Evolutionary conservation across 225 moss, liverwort and hornwort species (phyloP), one percentile per base, ranked within the genome.

Genomic region (Lunularia cruciata): DNA sequence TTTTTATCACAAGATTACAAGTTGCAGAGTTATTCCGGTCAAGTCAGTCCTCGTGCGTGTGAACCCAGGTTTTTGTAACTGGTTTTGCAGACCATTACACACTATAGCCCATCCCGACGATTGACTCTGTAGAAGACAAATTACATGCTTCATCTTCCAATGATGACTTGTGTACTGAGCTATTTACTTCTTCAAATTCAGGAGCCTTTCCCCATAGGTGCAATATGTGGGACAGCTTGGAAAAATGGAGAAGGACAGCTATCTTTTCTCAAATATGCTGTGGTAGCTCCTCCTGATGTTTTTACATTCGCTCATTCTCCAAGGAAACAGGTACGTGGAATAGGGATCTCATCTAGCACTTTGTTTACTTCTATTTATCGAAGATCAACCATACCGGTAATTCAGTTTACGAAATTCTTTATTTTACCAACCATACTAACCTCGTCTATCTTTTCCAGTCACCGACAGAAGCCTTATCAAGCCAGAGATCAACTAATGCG

Each of bases 201-300:
- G 96, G 96, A 93, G 12, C 79, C 85, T 31, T 98, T 93, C 77
- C 96, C 96, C 33, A 77, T 93, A 37, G 83, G 86, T 77, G 81
- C 86, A 58, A 70, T 91, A 42, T 90, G 75, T 79, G 83, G 89
- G 68, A 69, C 71, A 65, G 79, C 83, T 18, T 98, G 96, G 96
- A 93, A 78, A 75, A 92, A 93, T 69, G 78, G 81, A 48, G 90
- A 88, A 70, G 96, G 90, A 32, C 96, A 98, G 60, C 69, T 93
- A 28, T 89, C 96, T 26, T 98, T 98, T 75, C 78, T 98, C 43
- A 87, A 65, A 74, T 81, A 93, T 83, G 96, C 96, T 15, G 82
- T 91, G 69, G 71, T 75, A 73, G 85, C 87, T 26, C 72, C 87
- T 65, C 82, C 91, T 28, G 93, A 98, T 59, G 76, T 87, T 65